Evolutionary conservation across 352 stramenopile genomes (phyloP), one percentile per base, ranked within the genome.

Genomic region (Globisporangium spiculum): DNA sequence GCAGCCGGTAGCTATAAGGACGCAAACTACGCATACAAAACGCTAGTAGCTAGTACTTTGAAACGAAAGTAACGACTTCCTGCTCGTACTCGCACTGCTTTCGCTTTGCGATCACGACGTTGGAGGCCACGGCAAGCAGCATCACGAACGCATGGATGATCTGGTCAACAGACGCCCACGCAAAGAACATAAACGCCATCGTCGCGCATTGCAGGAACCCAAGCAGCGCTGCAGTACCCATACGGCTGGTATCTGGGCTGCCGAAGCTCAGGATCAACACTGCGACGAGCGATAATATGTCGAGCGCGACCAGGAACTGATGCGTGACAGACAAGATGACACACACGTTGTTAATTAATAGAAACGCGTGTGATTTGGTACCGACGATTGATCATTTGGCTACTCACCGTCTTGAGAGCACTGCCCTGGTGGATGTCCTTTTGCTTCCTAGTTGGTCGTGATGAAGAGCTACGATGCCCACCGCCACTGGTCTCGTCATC

Each of bases 271-370:
- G 70, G 24, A 89, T 68, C 67, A 84, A 71, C 41, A 85, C 63
- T 14, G 77, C 75, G 10, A 85, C 66, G 20, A 87, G 48, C 34
- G 83, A 56, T 55, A 89, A 34, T 32, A 79, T 34, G 66, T 89
- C 80, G 16, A 75, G 69, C 48, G 80, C 77, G 1, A 89, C 69
- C 1, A 85, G 59, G 62, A 89, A 89, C 80, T 89, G 63, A 41
- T 58, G 8, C 32, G 0, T 18, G 10, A 20, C 10, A 53, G 9
- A 36, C 16, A 66, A 55, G 30, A 12, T 7, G 6, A 66, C 16
- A 60, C 12, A 56, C 16, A 24, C 9, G 54, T 10, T 8, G 50
- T 30, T 22, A 48, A 46, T 8, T 5, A 44, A 66, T 16, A 20
- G 27, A 56, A 50, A 18, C 30, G 38, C 16, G 30, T 18, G 27